phyloP scores from a whole-genome alignment of 495 filamentous ascomycete species.

The Immersiella caudata region DNA sequence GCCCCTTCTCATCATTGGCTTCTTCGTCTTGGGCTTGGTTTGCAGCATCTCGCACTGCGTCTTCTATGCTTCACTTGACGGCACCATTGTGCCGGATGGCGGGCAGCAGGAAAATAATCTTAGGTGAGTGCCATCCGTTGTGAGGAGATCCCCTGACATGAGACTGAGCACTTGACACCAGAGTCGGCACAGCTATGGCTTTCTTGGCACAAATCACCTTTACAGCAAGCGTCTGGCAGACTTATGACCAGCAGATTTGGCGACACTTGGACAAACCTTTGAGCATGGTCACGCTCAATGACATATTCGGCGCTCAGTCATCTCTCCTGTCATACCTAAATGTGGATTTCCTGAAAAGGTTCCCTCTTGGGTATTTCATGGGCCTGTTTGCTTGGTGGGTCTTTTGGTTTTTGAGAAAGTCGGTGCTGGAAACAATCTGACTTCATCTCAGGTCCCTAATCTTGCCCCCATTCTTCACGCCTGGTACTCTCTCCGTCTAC shows the following conservation, averaged over 20 bases:
- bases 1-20: background rate
- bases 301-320: slow-evolving; percentile 15
- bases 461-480: slow-evolving; percentile 16
- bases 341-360: background rate
- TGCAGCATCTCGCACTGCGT: slow-evolving; percentile 12
- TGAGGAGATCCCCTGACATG: background rate
- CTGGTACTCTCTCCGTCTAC: slow-evolving; percentile 7
- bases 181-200: slow-evolving; percentile 16
- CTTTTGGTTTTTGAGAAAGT: background rate
- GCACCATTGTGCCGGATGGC: background rate
- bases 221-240: slow-evolving; percentile 12
- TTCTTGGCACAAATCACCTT: slow-evolving; percentile 19
- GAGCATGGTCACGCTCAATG: slow-evolving; percentile 12
- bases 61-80: slow-evolving; percentile 4
- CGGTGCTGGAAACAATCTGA: background rate
- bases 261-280: background rate
- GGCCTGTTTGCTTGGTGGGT: slow-evolving; percentile 20
- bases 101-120: slow-evolving; percentile 16
- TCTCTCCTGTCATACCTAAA: slow-evolving; percentile 15
- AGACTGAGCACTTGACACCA: background rate
- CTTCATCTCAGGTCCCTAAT: slow-evolving; percentile 3
- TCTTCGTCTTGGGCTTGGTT: slow-evolving; percentile 7
- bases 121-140: background rate
- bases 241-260: slow-evolving; percentile 15
- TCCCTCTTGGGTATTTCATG: slow-evolving; percentile 13